Evolutionary conservation across 768 basidiomycete species (phyloP).

Genomic region (Lyophyllum decastes): DNA sequence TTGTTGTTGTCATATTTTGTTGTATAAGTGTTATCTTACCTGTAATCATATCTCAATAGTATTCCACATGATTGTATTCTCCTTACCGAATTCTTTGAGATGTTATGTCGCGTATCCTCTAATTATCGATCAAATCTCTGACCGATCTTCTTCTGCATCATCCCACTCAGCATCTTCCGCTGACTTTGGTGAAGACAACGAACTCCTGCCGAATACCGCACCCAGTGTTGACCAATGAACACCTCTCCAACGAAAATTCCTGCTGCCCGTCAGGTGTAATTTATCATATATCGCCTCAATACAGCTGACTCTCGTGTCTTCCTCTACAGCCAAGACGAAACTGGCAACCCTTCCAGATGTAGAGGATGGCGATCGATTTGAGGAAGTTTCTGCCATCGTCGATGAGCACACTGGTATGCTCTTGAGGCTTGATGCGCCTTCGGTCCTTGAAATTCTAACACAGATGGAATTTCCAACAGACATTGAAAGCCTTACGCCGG

Average conservation of each 20-base stretch:
- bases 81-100: background rate
- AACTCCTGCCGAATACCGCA: background rate
- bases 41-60: background rate
- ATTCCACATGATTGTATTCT: background rate
- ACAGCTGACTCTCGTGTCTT: background rate
- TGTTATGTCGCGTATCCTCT: constrained; percentile 5
- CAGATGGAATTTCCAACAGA: background rate
- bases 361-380: constrained; percentile 12
- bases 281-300: background rate
- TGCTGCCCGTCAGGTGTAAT: constrained; percentile 16
- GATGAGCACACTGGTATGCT: constrained; percentile 7
- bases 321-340: constrained; percentile 14
- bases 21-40: background rate
- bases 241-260: constrained; percentile 2
- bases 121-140: constrained; percentile 5
- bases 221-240: constrained; percentile 1
- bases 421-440: background rate
- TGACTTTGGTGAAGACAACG: background rate
- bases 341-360: constrained; percentile 17
- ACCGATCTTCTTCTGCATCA: background rate
- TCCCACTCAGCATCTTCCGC: background rate
- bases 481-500: constrained; percentile 8
- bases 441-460: background rate
- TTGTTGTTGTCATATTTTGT: background rate
- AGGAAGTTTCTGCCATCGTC: background rate